These are phyloP conservation scores for Hypoxylon sp. DNA, from an alignment of 2,329 filamentous ascomycete species.

Conservation along the genomic window DNA sequence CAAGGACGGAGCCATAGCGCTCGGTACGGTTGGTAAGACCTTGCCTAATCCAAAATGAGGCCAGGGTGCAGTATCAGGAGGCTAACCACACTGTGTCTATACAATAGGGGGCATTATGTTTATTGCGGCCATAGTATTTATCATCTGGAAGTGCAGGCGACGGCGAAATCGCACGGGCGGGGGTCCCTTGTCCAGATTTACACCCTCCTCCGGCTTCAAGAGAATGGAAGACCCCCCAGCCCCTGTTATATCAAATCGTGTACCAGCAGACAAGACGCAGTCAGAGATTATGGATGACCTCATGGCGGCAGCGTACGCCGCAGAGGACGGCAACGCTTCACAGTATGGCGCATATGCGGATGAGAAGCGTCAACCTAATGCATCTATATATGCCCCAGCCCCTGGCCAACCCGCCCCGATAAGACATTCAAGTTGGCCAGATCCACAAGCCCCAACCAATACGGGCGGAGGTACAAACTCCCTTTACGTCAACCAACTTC, in stretches of 20 bases:
- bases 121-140: constrained; percentile 28
- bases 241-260: constrained; percentile 3
- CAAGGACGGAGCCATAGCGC: constrained; percentile 32
- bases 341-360: constrained; percentile 30
- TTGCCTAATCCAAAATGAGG: neutral
- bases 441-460: neutral
- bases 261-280: constrained; percentile 14
- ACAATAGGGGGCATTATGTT: constrained; percentile 30
- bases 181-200: neutral
- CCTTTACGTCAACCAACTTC: constrained; percentile 36
- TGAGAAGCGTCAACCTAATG: constrained; percentile 23
- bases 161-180: constrained; percentile 13
- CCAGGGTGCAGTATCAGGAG: neutral
- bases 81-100: neutral
- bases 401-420: neutral
- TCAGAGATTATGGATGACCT: constrained; percentile 42
- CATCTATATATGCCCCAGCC: neutral
- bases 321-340: constrained; percentile 36
- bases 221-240: constrained; percentile 20
- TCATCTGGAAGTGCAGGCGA: constrained; percentile 38
- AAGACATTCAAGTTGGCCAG: constrained; percentile 1
- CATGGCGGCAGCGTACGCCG: constrained; percentile 41
- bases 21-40: constrained; percentile 38
- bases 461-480: constrained; percentile 16
- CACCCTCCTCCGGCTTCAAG: constrained; percentile 14